Percentiles rank a stretch among this genome's conserved stretches.
Evolutionary conservation across 2,329 filamentous ascomycete genomes (phyloP).

Genomic region (Albophoma yamanashiensis): DNA sequence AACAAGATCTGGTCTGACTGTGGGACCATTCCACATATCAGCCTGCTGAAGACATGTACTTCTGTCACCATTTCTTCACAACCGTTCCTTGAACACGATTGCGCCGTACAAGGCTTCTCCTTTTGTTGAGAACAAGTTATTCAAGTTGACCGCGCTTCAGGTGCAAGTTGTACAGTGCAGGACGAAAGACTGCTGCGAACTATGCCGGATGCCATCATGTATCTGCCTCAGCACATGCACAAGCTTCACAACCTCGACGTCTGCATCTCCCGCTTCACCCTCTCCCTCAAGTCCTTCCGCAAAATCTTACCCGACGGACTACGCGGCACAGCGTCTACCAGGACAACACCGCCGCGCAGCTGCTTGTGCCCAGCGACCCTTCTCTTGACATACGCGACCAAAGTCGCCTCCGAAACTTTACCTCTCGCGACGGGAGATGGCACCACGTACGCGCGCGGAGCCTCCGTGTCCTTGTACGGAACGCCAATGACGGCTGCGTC

Average conservation of each 20-base stretch:
- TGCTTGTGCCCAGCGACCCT: slow-evolving; percentile 47
- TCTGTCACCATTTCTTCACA: too few relatives aligned
- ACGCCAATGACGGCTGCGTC: slow-evolving; percentile 55
- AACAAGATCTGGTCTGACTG: too few relatives aligned
- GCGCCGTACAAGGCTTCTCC: too few relatives aligned
- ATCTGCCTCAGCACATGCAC: not conserved
- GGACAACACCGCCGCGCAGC: slow-evolving; percentile 56
- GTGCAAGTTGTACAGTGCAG: too few relatives aligned
- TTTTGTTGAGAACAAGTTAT: too few relatives aligned
- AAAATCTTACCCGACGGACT: slow-evolving; percentile 44
- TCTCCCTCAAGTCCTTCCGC: slow-evolving; percentile 25
- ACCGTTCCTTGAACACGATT: too few relatives aligned
- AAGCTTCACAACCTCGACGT: slow-evolving; percentile 16
- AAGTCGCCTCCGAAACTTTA: slow-evolving; percentile 12
- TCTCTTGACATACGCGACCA: slow-evolving; percentile 14
- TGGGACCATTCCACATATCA: too few relatives aligned
- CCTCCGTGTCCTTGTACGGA: slow-evolving; percentile 30
- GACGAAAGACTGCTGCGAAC: too few relatives aligned
- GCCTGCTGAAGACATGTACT: too few relatives aligned
- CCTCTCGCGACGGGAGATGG: slow-evolving; percentile 10
- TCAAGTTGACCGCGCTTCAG: too few relatives aligned
- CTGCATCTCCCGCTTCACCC: slow-evolving; percentile 14
- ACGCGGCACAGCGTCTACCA: slow-evolving; percentile 57
- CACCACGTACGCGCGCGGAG: slow-evolving; percentile 34
- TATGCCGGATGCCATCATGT: too few relatives aligned